phyloP scores from a whole-genome alignment of 2,329 filamentous ascomycete species.

The Hirsutella thompsonii region DNA sequence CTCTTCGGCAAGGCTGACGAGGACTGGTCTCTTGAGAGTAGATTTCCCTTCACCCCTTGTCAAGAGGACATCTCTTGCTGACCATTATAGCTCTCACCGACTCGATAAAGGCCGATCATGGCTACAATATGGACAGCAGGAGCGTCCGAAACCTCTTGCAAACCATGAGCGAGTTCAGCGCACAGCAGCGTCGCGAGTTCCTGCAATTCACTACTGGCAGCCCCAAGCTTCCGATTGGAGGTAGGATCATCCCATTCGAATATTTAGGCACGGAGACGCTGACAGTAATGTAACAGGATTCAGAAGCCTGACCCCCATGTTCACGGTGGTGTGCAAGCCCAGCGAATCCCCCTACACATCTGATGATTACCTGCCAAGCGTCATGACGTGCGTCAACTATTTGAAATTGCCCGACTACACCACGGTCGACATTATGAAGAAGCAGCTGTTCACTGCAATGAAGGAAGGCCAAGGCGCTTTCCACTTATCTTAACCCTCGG shows the following conservation, averaged over 20 bases:
- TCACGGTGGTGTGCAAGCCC: slow-evolving; percentile 98
- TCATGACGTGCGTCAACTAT: slow-evolving; percentile 99
- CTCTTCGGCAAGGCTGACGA: slow-evolving; percentile 88
- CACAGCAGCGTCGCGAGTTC: slow-evolving; percentile 74
- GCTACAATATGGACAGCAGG: slow-evolving; percentile 96
- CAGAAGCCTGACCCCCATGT: slow-evolving; percentile 94
- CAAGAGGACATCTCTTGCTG: slow-evolving; percentile 3
- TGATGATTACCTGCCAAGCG: slow-evolving; percentile 96
- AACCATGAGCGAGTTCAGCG: slow-evolving; percentile 77
- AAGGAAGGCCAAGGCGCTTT: slow-evolving; percentile 95
- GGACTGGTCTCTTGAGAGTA: slow-evolving; percentile 96
- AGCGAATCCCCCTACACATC: slow-evolving; percentile 86
- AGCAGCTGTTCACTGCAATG: slow-evolving; percentile 74
- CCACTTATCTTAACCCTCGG: slow-evolving; percentile 58
- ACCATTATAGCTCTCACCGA: slow-evolving; percentile 70
- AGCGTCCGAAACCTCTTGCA: slow-evolving; percentile 89
- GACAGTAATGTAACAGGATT: slow-evolving; percentile 51
- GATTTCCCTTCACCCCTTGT: background rate
- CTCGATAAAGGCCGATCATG: slow-evolving; percentile 96
- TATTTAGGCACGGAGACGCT: slow-evolving; percentile 10
- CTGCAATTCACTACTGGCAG: slow-evolving; percentile 96
- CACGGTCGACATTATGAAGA: slow-evolving; percentile 59
- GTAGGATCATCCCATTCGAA: slow-evolving; percentile 37
- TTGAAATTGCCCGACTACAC: slow-evolving; percentile 95
- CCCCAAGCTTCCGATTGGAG: slow-evolving; percentile 94